These are phyloP conservation scores for Punica granatum DNA, from an alignment of 345 rosid genomes.

Conservation along the genomic window DNA sequence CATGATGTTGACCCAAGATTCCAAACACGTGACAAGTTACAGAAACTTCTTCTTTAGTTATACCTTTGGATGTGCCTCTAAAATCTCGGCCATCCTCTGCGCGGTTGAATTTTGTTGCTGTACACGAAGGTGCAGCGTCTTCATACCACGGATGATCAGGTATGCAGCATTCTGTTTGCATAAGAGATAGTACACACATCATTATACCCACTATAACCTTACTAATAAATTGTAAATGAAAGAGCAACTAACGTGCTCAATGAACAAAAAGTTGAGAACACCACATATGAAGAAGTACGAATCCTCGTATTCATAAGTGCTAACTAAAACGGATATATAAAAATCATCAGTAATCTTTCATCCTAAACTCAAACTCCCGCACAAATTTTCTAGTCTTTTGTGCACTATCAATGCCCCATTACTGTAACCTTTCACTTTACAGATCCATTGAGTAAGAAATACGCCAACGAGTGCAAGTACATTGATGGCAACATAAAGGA, in stretches of 20 bases:
- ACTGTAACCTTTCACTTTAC: neutral
- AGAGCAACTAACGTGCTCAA: neutral
- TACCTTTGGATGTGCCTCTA: slow-evolving; percentile 99
- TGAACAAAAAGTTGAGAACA: neutral
- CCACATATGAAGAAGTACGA: neutral
- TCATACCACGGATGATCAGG: slow-evolving; percentile 96
- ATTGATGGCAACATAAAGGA: neutral
- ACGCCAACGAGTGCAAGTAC: neutral
- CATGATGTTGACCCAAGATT: no score
- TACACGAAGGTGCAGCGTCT: slow-evolving; percentile 99
- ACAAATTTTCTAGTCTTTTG: neutral
- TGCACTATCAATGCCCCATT: neutral
- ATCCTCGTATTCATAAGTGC: neutral
- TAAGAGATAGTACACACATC: slow-evolving; percentile 6
- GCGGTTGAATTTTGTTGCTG: slow-evolving; percentile 94
- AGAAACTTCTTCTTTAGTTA: no score
- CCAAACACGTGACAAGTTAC: no score
- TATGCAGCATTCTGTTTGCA: slow-evolving; percentile 75
- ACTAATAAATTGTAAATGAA: neutral
- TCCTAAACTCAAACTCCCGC: neutral
- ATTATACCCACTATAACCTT: neutral
- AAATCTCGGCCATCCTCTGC: slow-evolving; percentile 90
- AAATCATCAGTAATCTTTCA: neutral
- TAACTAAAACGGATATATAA: neutral
- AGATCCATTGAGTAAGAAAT: neutral